phyloP scores from a whole-genome alignment of 176 grass and related monocot species.

The Hordeum vulgare region DNA sequence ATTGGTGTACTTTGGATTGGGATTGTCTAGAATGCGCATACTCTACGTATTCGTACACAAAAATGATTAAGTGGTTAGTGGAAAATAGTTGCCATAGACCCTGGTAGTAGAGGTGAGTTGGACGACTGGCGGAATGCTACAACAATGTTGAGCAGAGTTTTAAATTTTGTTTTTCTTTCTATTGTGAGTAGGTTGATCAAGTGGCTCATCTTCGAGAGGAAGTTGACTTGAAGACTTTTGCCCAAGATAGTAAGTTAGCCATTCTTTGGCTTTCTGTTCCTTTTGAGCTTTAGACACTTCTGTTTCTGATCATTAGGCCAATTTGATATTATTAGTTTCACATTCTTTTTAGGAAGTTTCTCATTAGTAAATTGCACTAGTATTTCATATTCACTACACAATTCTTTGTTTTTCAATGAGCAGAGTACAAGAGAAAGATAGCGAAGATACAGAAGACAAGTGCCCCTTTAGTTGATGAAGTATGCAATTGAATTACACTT shows the following conservation, averaged over 20 bases:
- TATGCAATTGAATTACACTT: slow-evolving; percentile 33
- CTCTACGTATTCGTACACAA: background rate
- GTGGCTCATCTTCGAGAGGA: slow-evolving; percentile 70
- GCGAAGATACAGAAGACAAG: slow-evolving; percentile 55
- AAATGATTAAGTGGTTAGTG: background rate
- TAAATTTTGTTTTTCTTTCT: slow-evolving; percentile 18
- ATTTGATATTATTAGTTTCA: background rate
- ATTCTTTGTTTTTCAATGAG: slow-evolving; percentile 17
- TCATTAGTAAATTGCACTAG: background rate
- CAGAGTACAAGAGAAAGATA: slow-evolving; percentile 76
- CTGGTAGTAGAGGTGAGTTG: background rate
- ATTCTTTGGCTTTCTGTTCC: background rate
- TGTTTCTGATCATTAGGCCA: background rate
- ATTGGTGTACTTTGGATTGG: background rate
- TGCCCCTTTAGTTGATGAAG: slow-evolving; percentile 55
- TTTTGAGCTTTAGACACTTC: background rate
- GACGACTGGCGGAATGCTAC: background rate
- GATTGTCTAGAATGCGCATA: background rate
- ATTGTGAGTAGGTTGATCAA: slow-evolving; percentile 52
- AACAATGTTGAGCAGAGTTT: slow-evolving; percentile 2
- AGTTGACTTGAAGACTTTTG: slow-evolving; percentile 66
- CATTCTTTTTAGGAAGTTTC: slow-evolving; percentile 5
- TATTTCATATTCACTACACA: slow-evolving; percentile 10
- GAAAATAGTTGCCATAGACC: background rate
- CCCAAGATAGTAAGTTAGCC: slow-evolving; percentile 59